A percentile compares a stretch with the other conserved stretches of the same genome.
These are phyloP conservation scores for Gracilaria gracilis DNA, from an alignment of 23 red algal genomes.

Conservation along the genomic window DNA sequence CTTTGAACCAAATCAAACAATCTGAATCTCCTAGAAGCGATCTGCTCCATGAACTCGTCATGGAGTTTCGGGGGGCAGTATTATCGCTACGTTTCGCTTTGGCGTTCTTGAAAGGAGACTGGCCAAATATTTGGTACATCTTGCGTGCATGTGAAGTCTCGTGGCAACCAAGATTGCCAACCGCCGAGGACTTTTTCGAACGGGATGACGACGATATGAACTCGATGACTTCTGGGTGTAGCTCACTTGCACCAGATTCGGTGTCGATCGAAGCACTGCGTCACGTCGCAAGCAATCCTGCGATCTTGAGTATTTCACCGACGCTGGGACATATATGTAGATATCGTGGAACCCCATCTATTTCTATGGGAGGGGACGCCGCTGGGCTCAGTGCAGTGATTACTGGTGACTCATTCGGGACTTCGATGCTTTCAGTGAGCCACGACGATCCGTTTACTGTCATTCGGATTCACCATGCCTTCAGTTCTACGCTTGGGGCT, in stretches of 20 bases:
- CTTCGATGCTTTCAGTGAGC: conserved; percentile 43
- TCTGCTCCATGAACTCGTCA: conserved; percentile 28
- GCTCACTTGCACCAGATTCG: conserved; percentile 60
- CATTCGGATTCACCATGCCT: conserved; percentile 55
- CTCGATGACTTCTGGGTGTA: conserved; percentile 43
- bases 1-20: conserved; percentile 28
- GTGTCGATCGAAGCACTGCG: conserved; percentile 63
- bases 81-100: conserved; percentile 51
- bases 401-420: conserved; percentile 33
- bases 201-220: conserved; percentile 43
- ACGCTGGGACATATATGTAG: conserved; percentile 48
- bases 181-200: conserved; percentile 12
- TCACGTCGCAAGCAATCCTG: conserved; percentile 70
- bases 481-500: conserved; percentile 58
- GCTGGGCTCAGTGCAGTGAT: conserved; percentile 30
- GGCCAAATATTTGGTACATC: conserved; percentile 48
- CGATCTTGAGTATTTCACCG: conserved; percentile 57
- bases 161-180: conserved; percentile 12
- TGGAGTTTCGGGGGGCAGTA: conserved; percentile 49
- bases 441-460: conserved; percentile 48
- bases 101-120: conserved; percentile 63
- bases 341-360: conserved; percentile 45
- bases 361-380: conserved; percentile 43
- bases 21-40: conserved; percentile 25
- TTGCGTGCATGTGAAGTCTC: conserved; percentile 70